A percentile compares a stretch with the other conserved stretches of the same genome.
These are phyloP conservation scores for Syncephalis plumigaleata DNA, from an alignment of 371 early-diverging fungal genomes.

Conservation along the genomic window DNA sequence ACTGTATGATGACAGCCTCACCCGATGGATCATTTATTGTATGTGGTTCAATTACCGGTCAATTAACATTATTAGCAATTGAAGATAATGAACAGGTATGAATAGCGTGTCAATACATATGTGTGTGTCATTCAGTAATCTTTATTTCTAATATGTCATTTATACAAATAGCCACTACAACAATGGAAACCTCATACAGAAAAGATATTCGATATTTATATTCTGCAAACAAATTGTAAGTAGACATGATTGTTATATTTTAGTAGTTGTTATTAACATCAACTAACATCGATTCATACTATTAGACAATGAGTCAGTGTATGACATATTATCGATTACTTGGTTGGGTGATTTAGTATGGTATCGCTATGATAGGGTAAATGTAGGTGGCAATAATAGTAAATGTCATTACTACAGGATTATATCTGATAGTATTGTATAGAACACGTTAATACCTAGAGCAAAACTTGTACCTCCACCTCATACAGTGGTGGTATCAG, in stretches of 20 bases:
- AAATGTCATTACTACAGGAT: not conserved
- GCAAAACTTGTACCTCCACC: slow-evolving; percentile 24
- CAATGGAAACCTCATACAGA: slow-evolving; percentile 20
- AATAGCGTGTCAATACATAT: no score
- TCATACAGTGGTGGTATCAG: slow-evolving; percentile 26
- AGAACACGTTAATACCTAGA: slow-evolving; percentile 19
- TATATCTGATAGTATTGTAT: not conserved
- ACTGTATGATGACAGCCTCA: slow-evolving; percentile 37
- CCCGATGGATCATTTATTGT: slow-evolving; percentile 30
- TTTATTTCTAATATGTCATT: no score
- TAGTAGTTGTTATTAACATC: no score
- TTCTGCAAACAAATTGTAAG: slow-evolving; percentile 16
- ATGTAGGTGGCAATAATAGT: no score
- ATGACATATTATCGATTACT: no score
- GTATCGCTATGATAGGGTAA: no score
- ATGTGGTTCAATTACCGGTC: slow-evolving; percentile 34
- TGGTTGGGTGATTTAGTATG: no score
- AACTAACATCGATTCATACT: no score
- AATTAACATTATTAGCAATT: slow-evolving; percentile 28
- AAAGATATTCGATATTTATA: slow-evolving; percentile 28
- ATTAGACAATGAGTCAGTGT: no score
- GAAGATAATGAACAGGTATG: slow-evolving; percentile 20
- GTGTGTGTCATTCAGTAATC: no score
- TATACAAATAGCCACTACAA: no score
- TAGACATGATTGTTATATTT: not conserved